Evolutionary conservation across 2,329 filamentous ascomycete genomes (phyloP), one percentile per base, ranked within the genome.

Genomic region (Alternaria metachromatica): DNA sequence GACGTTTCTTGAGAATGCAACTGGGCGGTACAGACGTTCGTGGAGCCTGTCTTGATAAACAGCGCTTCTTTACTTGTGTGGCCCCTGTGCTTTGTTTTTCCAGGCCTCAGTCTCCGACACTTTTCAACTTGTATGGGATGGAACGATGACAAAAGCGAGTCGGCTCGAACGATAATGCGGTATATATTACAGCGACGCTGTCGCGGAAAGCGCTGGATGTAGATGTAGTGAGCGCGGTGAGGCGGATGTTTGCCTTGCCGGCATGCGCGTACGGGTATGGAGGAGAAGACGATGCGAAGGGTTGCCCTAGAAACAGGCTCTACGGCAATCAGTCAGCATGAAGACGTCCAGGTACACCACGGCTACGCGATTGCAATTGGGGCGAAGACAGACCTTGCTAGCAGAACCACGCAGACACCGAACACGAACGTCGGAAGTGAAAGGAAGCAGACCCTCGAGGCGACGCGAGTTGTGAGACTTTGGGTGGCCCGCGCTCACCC

Each of bases 231-330:
- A 41, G 46, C 55, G 45, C 53, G 37, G 50, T n/a, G 60, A 71
- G 67, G 71, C 69, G 63, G 66, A 67, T 50, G 68, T 69, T 68
- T 70, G 70, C 64, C 66, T 72, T 60, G 54, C 58, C 48, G 46
- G 46, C 44, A 37, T 48, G 46, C 49, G 63, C 55, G 66, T 51
- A 44, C 15, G 33, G 50, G 45, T n/a, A 44, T 45, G 56, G 54
- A 64, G 54, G 58, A 58, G n/a, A 15, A 55, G 57, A 60, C 44
- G 65, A 66, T 45, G 60, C 62, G 65, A 49, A 72, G 70, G 66
- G 72, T 73, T 73, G 70, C 67, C 64, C 63, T 54, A 62, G 66
- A 63, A 69, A 73, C 72, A 64, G 63, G 54, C 55, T 65, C 62
- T 60, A 51, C 28, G 58, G 45, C 55, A 53, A 66, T 66, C 68